A percentile compares a stretch with the other conserved stretches of the same genome.
These are phyloP conservation scores for Lactarius pseudohatsudake DNA, from an alignment of 768 basidiomycete genomes.

Conservation along the genomic window DNA sequence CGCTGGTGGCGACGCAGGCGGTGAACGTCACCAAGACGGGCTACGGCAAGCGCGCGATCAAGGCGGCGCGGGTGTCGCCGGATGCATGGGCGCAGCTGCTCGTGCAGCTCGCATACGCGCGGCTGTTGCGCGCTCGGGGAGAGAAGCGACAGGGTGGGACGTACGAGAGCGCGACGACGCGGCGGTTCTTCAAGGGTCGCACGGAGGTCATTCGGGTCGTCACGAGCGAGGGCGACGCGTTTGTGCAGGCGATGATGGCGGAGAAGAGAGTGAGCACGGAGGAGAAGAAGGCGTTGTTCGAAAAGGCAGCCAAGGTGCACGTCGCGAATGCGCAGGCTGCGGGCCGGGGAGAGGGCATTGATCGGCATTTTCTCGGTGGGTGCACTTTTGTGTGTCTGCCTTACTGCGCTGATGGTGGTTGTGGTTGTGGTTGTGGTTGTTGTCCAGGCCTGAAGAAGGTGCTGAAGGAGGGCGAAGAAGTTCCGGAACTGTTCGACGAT, in stretches of 20 bases:
- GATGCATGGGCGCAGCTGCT: conserved; percentile 95
- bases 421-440: background rate
- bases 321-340: conserved; percentile 62
- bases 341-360: conserved; percentile 71
- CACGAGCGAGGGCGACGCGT: conserved; percentile 71
- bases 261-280: conserved; percentile 40
- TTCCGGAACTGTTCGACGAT: conserved; percentile 74
- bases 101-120: conserved; percentile 83
- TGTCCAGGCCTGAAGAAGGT: conserved; percentile 69
- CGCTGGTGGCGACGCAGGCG: conserved; percentile 62
- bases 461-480: conserved; percentile 56
- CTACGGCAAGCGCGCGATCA: conserved; percentile 87
- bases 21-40: conserved; percentile 61
- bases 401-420: background rate
- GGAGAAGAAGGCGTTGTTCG: conserved; percentile 54
- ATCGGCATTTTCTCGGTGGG: conserved; percentile 84
- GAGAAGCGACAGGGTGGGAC: conserved; percentile 67
- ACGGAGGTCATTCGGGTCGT: conserved; percentile 94
- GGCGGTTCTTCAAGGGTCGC: conserved; percentile 83
- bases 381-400: background rate
- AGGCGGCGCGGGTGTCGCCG: conserved; percentile 84
- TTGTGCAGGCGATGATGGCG: conserved; percentile 72
- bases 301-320: conserved; percentile 63
- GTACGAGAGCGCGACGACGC: conserved; percentile 94
- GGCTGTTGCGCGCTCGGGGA: conserved; percentile 44